phyloP scores from a whole-genome alignment of 441 rosid species.

The Erodium texanum region DNA sequence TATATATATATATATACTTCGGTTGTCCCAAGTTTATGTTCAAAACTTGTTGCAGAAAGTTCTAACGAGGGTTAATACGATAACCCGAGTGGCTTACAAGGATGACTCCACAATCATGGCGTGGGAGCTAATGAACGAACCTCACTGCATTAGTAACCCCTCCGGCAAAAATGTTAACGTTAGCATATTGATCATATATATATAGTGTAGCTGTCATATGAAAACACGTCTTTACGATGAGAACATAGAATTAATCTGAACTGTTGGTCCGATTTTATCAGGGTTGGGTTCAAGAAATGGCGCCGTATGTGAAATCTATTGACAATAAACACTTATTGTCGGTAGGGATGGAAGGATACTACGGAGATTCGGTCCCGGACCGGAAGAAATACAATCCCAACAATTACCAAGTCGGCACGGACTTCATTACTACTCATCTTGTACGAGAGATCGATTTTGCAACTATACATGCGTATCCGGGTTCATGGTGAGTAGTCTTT shows the following conservation, averaged over 20 bases:
- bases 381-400: constrained; percentile 33
- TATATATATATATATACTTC: too few relatives aligned
- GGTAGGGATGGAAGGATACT: constrained; percentile 37
- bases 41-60: constrained; percentile 23
- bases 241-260: too few relatives aligned
- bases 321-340: constrained; percentile 32
- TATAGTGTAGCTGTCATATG: too few relatives aligned
- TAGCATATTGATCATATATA: background rate
- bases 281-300: constrained; percentile 37
- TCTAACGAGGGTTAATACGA: constrained; percentile 37
- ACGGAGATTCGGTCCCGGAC: constrained; percentile 29
- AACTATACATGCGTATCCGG: constrained; percentile 39
- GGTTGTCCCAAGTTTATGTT: too few relatives aligned
- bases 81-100: constrained; percentile 35
- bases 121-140: constrained; percentile 67
- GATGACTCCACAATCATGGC: constrained; percentile 54
- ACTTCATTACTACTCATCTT: constrained; percentile 27
- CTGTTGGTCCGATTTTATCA: constrained; percentile 8
- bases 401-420: constrained; percentile 30
- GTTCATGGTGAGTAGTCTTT: constrained; percentile 21
- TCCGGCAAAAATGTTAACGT: constrained; percentile 36
- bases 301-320: constrained; percentile 26
- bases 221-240: too few relatives aligned
- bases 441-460: constrained; percentile 30
- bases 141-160: constrained; percentile 38